These are phyloP conservation scores for Bretschneidera sinensis DNA, from an alignment of 345 rosid genomes.

Conservation along the genomic window DNA sequence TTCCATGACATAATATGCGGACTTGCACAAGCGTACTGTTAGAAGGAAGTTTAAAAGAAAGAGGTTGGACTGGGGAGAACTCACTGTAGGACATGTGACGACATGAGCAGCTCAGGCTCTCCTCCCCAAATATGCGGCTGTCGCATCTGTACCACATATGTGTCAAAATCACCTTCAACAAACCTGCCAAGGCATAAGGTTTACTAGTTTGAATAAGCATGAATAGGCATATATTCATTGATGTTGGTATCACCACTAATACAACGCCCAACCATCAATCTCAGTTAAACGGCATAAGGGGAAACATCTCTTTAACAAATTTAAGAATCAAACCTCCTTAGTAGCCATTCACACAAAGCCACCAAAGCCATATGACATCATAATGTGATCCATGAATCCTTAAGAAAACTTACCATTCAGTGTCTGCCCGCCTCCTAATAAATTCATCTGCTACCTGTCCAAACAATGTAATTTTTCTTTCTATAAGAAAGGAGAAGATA, in stretches of 20 bases:
- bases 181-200: constrained; percentile 35
- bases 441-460: constrained; percentile 67
- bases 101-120: constrained; percentile 74
- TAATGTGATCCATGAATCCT: too few relatives aligned
- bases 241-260: too few relatives aligned
- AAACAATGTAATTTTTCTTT: constrained; percentile 3
- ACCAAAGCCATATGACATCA: too few relatives aligned
- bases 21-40: too few relatives aligned
- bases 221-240: too few relatives aligned
- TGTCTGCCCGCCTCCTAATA: constrained; percentile 53
- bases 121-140: constrained; percentile 74
- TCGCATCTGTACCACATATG: constrained; percentile 50
- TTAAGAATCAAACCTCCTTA: constrained; percentile 1
- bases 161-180: constrained; percentile 56
- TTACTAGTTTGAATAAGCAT: background rate
- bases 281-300: too few relatives aligned
- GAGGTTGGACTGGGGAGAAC: constrained; percentile 1
- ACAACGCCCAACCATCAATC: too few relatives aligned
- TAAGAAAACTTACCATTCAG: constrained; percentile 48
- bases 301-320: constrained; percentile 1
- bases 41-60: too few relatives aligned
- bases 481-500: background rate
- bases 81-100: constrained; percentile 56
- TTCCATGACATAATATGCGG: too few relatives aligned
- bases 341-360: too few relatives aligned